Evolutionary conservation across 2,329 filamentous ascomycete species (phyloP), one percentile per base, ranked within the genome.

Genomic region (Didymellaceae sp.): DNA sequence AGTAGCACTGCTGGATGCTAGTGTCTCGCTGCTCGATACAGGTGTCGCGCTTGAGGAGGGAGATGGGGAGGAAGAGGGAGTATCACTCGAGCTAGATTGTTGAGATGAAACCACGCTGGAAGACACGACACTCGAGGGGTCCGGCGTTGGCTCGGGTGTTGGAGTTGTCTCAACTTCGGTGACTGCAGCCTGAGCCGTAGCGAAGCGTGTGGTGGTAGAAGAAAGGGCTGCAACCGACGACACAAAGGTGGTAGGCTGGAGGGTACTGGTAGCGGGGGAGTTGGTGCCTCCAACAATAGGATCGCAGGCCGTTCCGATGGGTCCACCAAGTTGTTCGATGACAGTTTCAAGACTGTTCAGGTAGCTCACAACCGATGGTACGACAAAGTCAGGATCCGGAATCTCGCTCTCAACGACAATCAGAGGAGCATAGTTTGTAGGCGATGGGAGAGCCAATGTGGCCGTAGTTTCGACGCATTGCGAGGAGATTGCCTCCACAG

Each of bases 281-380:
- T 21, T 28, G 0, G 51, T 50, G 11, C 38, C 24, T 3, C 62
- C 61, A n/a, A 58, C 52, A 4, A 71, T 47, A 1, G 70, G 70
- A 42, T 73, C 70, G 38, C 70, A 73, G 8, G 70, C 70, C n/a
- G 50, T 4, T 8, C 61, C 64, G 35, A 73, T 72, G 0, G 59
- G 20, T 2, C 46, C 20, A 3, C 66, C 68, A 6, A 73, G 63
- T 32, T 73, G 71, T 17, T 55, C 54, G 2, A 55, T 35, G 2
- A 73, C 63, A 0, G 67, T 71, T 1, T 65, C 57, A 1, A 67
- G 49, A 3, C 45, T 51, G 14, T 73, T 72, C 3, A 73, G 56
- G 38, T 72, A 72, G 1, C 30, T 24, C 2, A 72, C 63, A 1
- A 73, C 61, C 3, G 52, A 55, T 6, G 66, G 63, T 5, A 66